Percentiles rank a stretch among this genome's conserved stretches.
Conservation (phyloP, 2,329 filamentous ascomycete genomes). For the Aureobasidium uvarum region DNA sequence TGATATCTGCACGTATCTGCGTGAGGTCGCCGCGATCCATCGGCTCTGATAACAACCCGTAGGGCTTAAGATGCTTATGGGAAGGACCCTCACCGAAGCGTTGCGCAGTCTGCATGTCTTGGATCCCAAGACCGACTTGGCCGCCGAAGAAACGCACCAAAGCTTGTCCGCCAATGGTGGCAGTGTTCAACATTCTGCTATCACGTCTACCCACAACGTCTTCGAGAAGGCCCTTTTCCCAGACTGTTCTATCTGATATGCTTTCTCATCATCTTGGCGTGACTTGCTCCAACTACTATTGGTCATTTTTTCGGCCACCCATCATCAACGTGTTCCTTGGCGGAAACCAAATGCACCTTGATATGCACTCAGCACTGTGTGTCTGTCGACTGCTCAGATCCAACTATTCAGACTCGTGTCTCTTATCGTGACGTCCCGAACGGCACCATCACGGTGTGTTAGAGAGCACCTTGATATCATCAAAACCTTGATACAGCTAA, state of each 20-base stretch:
- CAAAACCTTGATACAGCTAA: background rate
- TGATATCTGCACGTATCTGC: too few species aligned
- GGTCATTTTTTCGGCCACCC: background rate
- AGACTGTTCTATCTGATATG: background rate
- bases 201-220: background rate
- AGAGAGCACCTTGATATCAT: background rate
- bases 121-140: slow-evolving; percentile 14
- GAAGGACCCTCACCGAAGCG: background rate
- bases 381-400: background rate
- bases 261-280: background rate
- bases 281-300: background rate
- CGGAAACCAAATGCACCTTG: background rate
- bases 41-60: too few species aligned
- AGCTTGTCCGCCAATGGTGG: slow-evolving; percentile 3
- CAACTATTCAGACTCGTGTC: background rate
- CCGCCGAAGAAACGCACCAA: slow-evolving; percentile 3
- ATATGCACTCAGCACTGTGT: background rate
- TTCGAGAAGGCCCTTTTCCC: background rate
- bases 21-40: too few species aligned
- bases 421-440: background rate
- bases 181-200: slow-evolving; percentile 1
- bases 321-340: background rate
- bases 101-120: background rate
- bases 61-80: too few species aligned
- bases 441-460: background rate